Evolutionary conservation across 805 yeast species (phyloP), one percentile per base, ranked within the genome.

Genomic region (Millerago galiae): DNA sequence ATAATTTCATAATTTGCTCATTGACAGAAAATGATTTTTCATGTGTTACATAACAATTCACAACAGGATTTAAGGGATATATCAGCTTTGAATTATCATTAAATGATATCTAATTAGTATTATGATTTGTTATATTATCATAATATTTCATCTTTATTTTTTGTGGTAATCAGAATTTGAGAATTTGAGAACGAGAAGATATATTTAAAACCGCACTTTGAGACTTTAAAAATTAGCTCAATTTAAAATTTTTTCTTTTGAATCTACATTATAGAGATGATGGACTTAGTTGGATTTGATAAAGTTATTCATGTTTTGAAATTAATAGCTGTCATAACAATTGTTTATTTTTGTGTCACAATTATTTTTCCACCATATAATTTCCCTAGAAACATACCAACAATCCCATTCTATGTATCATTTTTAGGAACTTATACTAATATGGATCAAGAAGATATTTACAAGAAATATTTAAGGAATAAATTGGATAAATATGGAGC

Each of bases 331-430:
- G 11, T 45, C 5, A 17, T 43, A 3, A 16, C 40, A 4, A 25
- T 38, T 2, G 36, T 38, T 2, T 48, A 43, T 25, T 16, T 44
- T 9, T 16, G 47, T 5, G 16, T 46, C 13, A 42, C 44, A 4
- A 38, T 49, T 35, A 45, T 54, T 1, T 40, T 70, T 6, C 81
- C 81, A 5, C 82, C 82, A 3, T 53, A 56, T 31, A 66, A 67
- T 45, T 75, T 75, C 50, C 82, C 81, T 0, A 59, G 45, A 35
- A 72, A 67, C 37, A 75, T 77, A 24, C 83, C 83, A 5, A 76
- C 81, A 0, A 66, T 78, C n/a, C 83, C 83, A 2, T 75, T 77
- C 49, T 77, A 74, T 51, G 81, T 75, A 3, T 65, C 75, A 0
- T 74, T 77, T 47, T 51, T 77, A 18, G 71, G 79, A 0, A 48